Conservation (phyloP, 345 rosid species). For the Jatropha curcas region DNA sequence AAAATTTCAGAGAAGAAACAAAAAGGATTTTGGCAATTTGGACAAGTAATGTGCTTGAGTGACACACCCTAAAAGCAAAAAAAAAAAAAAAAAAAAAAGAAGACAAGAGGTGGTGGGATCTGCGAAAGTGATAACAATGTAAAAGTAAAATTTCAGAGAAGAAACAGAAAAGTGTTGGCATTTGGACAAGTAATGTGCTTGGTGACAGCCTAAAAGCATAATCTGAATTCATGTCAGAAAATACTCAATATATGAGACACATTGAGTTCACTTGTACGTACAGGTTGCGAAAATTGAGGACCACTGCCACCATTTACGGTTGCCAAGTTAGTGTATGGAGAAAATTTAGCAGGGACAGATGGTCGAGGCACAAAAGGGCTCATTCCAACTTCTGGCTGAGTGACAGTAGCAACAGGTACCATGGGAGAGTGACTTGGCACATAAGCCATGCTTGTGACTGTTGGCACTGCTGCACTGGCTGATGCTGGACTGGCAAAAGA, state of each 20-base stretch:
- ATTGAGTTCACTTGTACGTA: slow-evolving; percentile 36
- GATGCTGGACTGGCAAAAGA: slow-evolving; percentile 50
- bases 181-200: not conserved
- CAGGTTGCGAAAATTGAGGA: slow-evolving; percentile 56
- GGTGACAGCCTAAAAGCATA: not conserved
- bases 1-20: too few species aligned
- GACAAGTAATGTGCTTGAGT: too few species aligned
- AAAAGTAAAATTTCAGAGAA: not conserved
- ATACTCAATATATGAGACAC: not conserved
- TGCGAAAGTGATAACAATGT: not conserved
- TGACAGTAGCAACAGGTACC: slow-evolving; percentile 49
- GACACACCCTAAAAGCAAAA: too few species aligned
- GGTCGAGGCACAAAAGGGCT: slow-evolving; percentile 52
- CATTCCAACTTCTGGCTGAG: slow-evolving; percentile 56
- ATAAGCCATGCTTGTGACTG: slow-evolving; percentile 49
- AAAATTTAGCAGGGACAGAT: slow-evolving; percentile 52
- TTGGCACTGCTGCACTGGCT: slow-evolving; percentile 42
- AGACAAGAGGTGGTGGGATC: not conserved
- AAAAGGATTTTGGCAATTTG: too few species aligned
- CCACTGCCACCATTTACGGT: slow-evolving; percentile 47
- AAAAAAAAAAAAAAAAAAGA: too few species aligned
- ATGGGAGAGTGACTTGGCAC: slow-evolving; percentile 49
- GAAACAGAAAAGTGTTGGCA: not conserved
- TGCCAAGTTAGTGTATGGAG: slow-evolving; percentile 49
- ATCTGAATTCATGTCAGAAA: not conserved